phyloP scores from a whole-genome alignment of 148 eudicot species.

The Cornus suecica region DNA sequence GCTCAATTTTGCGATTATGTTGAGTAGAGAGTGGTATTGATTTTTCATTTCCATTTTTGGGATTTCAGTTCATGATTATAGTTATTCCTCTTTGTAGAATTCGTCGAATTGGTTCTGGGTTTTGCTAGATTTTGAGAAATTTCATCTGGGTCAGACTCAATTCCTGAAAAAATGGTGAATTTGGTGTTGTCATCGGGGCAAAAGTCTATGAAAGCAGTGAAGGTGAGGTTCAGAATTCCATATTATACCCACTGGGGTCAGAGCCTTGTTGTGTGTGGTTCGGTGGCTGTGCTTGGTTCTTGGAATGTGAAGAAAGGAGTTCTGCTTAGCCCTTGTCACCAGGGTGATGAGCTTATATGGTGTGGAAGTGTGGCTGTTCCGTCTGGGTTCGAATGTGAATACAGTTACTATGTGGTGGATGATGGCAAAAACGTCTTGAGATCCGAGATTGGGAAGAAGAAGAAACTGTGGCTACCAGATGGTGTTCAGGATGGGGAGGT shows the following conservation, averaged over 20 bases:
- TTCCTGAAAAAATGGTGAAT: constrained; percentile 49
- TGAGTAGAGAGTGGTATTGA: not conserved
- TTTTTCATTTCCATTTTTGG: not conserved
- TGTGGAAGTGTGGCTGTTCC: constrained; percentile 63
- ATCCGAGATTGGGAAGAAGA: constrained; percentile 73
- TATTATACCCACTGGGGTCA: constrained; percentile 95
- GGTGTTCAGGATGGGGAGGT: constrained; percentile 61
- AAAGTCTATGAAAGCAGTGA: constrained; percentile 45
- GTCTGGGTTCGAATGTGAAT: constrained; percentile 60
- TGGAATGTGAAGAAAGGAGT: constrained; percentile 85
- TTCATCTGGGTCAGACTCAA: not conserved
- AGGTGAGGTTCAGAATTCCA: constrained; percentile 69
- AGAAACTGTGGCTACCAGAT: constrained; percentile 55
- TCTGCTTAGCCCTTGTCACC: constrained; percentile 59
- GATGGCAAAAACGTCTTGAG: constrained; percentile 73
- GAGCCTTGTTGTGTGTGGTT: constrained; percentile 79
- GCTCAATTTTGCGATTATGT: not conserved
- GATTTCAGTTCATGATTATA: not conserved
- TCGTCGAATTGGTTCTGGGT: constrained; percentile 11
- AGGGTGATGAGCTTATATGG: constrained; percentile 83
- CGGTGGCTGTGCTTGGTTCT: constrained; percentile 75
- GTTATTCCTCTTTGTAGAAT: not conserved
- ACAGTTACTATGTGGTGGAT: constrained; percentile 88
- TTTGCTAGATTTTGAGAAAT: constrained; percentile 24
- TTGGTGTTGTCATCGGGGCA: constrained; percentile 45